Percentiles rank a stretch among this genome's conserved stretches.
phyloP scores from a whole-genome alignment of 2,329 filamentous ascomycete genomes.

The Pseudogymnoascus sp. region DNA sequence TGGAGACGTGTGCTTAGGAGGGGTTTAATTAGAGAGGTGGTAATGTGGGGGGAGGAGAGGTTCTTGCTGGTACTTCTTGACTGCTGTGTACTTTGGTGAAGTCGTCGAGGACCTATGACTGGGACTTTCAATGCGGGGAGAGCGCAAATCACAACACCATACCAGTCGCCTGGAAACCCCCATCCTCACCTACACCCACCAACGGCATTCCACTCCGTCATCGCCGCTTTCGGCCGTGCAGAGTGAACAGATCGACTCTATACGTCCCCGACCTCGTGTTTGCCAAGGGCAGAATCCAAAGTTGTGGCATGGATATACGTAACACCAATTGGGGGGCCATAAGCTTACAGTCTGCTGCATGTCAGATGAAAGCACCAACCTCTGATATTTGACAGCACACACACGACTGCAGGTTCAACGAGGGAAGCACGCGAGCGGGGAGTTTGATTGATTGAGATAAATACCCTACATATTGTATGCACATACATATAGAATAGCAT shows the following conservation, averaged over 20 bases:
- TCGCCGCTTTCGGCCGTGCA: neutral
- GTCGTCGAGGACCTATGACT: neutral
- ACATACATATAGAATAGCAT: neutral
- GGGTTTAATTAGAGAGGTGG: neutral
- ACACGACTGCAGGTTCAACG: too few species aligned
- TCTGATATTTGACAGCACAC: too few species aligned
- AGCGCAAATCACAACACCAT: neutral
- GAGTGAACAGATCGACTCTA: neutral
- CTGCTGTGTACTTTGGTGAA: neutral
- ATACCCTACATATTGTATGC: neutral
- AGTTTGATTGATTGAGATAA: neutral
- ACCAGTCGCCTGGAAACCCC: neutral
- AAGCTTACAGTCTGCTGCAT: neutral
- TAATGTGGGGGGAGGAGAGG: neutral
- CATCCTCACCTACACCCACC: neutral
- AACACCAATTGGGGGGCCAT: neutral
- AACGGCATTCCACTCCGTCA: neutral
- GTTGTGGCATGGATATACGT: neutral
- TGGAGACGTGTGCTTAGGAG: slow-evolving; percentile 59
- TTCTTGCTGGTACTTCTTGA: neutral
- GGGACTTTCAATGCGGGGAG: neutral
- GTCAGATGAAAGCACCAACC: too few species aligned
- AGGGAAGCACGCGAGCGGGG: neutral
- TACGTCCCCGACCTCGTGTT: neutral
- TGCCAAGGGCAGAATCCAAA: neutral